phyloP scores from a whole-genome alignment of 768 basidiomycete species.

The Amanita jacksonii region DNA sequence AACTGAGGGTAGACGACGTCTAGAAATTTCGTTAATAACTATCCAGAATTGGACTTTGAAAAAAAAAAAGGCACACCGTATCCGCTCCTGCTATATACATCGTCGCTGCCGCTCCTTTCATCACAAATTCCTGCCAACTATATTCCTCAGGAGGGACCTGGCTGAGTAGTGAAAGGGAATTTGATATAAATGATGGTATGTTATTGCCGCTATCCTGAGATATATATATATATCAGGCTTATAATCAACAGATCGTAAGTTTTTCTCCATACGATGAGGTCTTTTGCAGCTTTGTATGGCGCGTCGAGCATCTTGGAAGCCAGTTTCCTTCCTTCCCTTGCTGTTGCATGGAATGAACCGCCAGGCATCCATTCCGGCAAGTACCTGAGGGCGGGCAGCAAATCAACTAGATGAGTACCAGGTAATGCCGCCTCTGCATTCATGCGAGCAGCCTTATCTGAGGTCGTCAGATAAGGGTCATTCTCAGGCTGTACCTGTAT shows the following conservation, averaged over 20 bases:
- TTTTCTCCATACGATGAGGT: neutral
- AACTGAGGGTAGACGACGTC: neutral
- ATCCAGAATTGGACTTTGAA: too few relatives aligned
- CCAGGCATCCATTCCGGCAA: slow-evolving; percentile 30
- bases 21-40: too few relatives aligned
- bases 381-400: slow-evolving; percentile 22
- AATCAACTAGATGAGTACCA: slow-evolving; percentile 18
- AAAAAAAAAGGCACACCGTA: neutral
- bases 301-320: slow-evolving; percentile 12
- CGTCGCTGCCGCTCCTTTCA: neutral
- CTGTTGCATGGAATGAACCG: slow-evolving; percentile 18
- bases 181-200: too few relatives aligned
- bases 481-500: slow-evolving; percentile 16
- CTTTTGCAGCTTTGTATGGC: slow-evolving; percentile 1
- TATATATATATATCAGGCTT: neutral
- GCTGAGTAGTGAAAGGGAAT: neutral
- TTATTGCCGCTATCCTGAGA: too few relatives aligned
- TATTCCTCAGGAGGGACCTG: slow-evolving; percentile 2
- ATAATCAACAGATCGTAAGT: neutral
- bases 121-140: slow-evolving; percentile 1
- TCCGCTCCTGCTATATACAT: slow-evolving; percentile 1
- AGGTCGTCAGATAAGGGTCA: slow-evolving; percentile 17
- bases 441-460: slow-evolving; percentile 13
- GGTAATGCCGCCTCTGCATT: slow-evolving; percentile 11
- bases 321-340: slow-evolving; percentile 7